Evolutionary conservation across 73 alveolate species (phyloP).

Genomic region (Tetrahymena elliotti): DNA sequence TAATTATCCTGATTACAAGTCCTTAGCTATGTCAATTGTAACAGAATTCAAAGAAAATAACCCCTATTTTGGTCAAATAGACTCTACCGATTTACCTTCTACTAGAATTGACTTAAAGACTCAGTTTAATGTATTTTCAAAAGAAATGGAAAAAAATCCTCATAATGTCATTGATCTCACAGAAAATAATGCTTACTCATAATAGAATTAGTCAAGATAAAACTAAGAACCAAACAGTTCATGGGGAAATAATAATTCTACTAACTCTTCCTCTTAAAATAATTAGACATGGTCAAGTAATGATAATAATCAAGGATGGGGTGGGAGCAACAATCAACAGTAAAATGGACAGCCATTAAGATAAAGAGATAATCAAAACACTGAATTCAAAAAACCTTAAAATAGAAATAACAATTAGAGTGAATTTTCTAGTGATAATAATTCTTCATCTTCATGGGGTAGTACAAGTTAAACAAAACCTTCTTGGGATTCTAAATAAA

Average conservation of each 20-base stretch:
- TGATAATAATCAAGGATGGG: neutral
- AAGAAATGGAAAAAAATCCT: neutral
- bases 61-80: neutral
- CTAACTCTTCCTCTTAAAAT: neutral
- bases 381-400: neutral
- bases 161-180: neutral
- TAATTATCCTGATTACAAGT: neutral
- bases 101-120: neutral
- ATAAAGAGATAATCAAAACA: neutral
- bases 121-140: neutral
- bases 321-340: neutral
- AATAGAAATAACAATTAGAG: neutral
- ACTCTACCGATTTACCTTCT: neutral
- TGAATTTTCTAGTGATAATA: neutral
- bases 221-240: neutral
- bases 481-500: neutral
- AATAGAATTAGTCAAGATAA: neutral
- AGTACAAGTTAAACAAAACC: neutral
- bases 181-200: neutral
- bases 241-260: neutral
- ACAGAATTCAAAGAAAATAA: neutral
- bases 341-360: neutral
- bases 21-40: neutral
- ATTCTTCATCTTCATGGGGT: neutral
- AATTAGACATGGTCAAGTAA: neutral